A percentile compares a stretch with the other conserved stretches of the same genome.
Evolutionary conservation across 2,329 filamentous ascomycete genomes (phyloP).

Genomic region (Fusarium fujikuroi): DNA sequence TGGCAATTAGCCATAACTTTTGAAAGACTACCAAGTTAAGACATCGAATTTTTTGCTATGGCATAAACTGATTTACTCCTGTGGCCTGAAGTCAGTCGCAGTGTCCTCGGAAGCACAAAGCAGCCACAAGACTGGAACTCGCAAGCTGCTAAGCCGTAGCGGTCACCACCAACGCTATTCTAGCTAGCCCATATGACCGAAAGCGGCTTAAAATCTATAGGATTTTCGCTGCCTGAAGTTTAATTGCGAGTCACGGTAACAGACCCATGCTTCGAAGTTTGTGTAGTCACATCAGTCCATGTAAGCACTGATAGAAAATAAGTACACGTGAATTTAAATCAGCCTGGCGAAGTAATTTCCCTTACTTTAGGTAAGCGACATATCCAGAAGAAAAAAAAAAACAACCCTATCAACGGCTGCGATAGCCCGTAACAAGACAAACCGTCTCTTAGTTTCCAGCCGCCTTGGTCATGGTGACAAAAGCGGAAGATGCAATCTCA

Average conservation of each 20-base stretch:
- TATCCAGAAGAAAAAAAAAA: fast-evolving
- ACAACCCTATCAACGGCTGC: neutral
- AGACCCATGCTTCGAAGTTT: too few species aligned
- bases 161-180: too few species aligned
- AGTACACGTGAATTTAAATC: fast-evolving
- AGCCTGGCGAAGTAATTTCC: neutral
- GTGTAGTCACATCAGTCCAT: fast-evolving
- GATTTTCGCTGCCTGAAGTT: too few species aligned
- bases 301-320: fast-evolving
- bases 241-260: neutral
- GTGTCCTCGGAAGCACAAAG: fast-evolving
- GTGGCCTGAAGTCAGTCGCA: neutral
- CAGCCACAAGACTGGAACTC: neutral
- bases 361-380: neutral
- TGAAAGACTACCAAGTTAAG: fast-evolving
- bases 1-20: neutral
- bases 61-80: fast-evolving
- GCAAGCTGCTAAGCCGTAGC: too few species aligned
- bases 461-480: neutral
- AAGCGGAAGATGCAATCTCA: neutral
- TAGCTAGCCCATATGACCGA: neutral
- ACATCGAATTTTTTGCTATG: fast-evolving
- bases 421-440: too few species aligned
- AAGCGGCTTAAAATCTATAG: too few species aligned
- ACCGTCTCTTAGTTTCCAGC: fast-evolving